phyloP scores from a whole-genome alignment of 23 red algal species.

The Chondrus crispus region DNA sequence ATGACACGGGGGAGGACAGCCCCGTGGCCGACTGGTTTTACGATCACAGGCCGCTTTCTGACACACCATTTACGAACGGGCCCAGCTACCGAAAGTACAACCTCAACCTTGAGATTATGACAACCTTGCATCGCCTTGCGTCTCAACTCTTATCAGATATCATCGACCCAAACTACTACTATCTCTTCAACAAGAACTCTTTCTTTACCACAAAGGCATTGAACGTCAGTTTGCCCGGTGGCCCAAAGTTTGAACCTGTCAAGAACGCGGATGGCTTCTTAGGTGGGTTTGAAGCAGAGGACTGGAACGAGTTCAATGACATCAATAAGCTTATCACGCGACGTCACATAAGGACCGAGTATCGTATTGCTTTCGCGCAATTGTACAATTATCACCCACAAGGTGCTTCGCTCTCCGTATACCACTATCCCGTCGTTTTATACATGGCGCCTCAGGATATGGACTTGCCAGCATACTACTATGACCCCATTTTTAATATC shows the following conservation, averaged over 20 bases:
- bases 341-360: conserved; percentile 85
- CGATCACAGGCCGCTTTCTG: conserved; percentile 71
- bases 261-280: conserved; percentile 48
- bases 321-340: conserved; percentile 90
- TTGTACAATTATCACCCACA: conserved; percentile 88
- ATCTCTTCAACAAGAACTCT: conserved; percentile 85
- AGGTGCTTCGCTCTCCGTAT: conserved; percentile 58
- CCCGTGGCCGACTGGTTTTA: conserved; percentile 90
- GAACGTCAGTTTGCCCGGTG: conserved; percentile 85
- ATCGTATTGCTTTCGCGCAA: conserved; percentile 82
- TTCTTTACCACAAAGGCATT: conserved; percentile 94
- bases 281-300: conserved; percentile 72
- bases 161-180: conserved; percentile 82
- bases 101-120: conserved; percentile 83
- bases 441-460: conserved; percentile 78
- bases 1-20: conserved; percentile 77
- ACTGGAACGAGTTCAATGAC: conserved; percentile 99
- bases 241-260: conserved; percentile 96
- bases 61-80: conserved; percentile 66
- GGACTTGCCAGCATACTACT: conserved; percentile 87
- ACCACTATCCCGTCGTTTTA: conserved; percentile 70
- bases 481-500: conserved; percentile 72
- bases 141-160: conserved; percentile 72
- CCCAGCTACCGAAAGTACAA: conserved; percentile 67
- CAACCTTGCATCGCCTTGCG: conserved; percentile 80